phyloP scores from a whole-genome alignment of 208 protist species.

The Herpetomonas tarakana region DNA sequence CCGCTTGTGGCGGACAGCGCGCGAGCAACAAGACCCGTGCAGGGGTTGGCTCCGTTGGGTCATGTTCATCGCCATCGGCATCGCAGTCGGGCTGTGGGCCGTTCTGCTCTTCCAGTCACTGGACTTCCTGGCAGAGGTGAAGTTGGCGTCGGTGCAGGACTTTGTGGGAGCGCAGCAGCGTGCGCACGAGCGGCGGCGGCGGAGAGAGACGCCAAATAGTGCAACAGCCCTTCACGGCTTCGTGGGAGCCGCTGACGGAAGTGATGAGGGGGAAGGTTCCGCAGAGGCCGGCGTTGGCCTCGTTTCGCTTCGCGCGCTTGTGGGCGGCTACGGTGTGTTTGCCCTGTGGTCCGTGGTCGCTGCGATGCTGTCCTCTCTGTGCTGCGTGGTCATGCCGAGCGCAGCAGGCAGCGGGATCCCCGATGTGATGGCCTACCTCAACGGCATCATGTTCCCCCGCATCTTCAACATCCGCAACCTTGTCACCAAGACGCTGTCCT shows the following conservation, averaged over 20 bases:
- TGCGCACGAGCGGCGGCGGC: slow-evolving; percentile 1
- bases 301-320: slow-evolving; percentile 5
- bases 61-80: slow-evolving; percentile 55
- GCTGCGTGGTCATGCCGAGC: slow-evolving; percentile 69
- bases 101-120: slow-evolving; percentile 73
- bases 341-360: slow-evolving; percentile 34
- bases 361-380: slow-evolving; percentile 56
- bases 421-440: slow-evolving; percentile 87
- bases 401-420: slow-evolving; percentile 78
- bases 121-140: slow-evolving; percentile 44
- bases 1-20: slow-evolving; percentile 13
- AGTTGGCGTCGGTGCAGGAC: slow-evolving; percentile 31
- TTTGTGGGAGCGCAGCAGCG: slow-evolving; percentile 20
- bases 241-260: slow-evolving; percentile 1
- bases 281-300: not conserved
- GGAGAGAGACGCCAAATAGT: slow-evolving; percentile 8
- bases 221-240: slow-evolving; percentile 1
- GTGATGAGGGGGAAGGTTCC: not conserved
- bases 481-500: slow-evolving; percentile 72
- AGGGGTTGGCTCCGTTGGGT: slow-evolving; percentile 51
- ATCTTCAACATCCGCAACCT: slow-evolving; percentile 82
- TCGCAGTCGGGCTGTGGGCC: slow-evolving; percentile 56
- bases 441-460: slow-evolving; percentile 83
- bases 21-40: no score
- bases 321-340: slow-evolving; percentile 32